Percentiles rank a stretch among this genome's conserved stretches.
Conservation (phyloP, 2,329 filamentous ascomycete genomes). For the Akanthomyces lecanii region DNA sequence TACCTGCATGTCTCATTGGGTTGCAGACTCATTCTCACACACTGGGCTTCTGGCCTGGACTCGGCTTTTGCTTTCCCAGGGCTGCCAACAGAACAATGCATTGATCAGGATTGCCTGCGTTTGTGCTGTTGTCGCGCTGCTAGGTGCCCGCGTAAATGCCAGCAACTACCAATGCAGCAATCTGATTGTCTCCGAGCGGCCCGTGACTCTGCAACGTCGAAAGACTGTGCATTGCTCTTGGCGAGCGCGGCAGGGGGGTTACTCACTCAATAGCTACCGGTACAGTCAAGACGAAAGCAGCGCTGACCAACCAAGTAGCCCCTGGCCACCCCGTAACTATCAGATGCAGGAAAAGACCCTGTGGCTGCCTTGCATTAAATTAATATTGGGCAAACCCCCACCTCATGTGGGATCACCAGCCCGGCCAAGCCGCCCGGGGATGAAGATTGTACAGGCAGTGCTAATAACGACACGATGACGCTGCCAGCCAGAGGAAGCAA, state of each 20-base stretch:
- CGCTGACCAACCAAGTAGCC: neutral
- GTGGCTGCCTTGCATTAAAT: conserved; percentile 4
- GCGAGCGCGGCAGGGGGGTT: no score
- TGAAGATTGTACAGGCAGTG: neutral
- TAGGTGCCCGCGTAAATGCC: no score
- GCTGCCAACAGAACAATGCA: no score
- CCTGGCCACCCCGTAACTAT: neutral
- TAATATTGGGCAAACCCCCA: neutral
- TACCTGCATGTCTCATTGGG: neutral
- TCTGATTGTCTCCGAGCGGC: neutral
- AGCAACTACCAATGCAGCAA: neutral
- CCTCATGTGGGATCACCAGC: neutral
- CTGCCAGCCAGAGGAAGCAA: neutral
- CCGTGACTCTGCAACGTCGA: no score
- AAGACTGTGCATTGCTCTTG: neutral
- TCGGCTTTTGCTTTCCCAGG: no score
- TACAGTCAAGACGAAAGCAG: neutral
- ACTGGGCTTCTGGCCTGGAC: no score
- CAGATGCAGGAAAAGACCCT: conserved; percentile 6
- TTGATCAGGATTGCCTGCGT: no score
- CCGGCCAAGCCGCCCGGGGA: neutral
- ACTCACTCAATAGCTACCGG: no score
- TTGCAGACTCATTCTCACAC: no score
- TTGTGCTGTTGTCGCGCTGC: no score
- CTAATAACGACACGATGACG: neutral